Conservation (phyloP, 495 filamentous ascomycete genomes). For the Lasiosphaeria miniovina region DNA sequence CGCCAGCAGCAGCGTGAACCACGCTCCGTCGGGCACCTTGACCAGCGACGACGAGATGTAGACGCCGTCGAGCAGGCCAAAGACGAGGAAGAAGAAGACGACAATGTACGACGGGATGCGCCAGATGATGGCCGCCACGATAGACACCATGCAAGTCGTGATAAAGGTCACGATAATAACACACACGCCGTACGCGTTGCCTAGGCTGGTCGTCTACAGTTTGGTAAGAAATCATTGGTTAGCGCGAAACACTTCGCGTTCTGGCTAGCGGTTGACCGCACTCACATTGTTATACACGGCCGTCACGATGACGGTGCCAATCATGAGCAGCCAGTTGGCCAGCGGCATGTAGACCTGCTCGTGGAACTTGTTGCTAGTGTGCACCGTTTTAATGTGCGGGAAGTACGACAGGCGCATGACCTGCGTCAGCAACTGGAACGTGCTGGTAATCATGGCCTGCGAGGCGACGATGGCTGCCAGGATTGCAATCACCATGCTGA, state of each 20-base stretch:
- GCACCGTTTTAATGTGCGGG: slow-evolving; percentile 66
- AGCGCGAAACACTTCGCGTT: not conserved
- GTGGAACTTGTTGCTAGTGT: slow-evolving; percentile 64
- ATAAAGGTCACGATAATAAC: slow-evolving; percentile 77
- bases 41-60: slow-evolving; percentile 64
- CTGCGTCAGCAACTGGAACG: slow-evolving; percentile 65
- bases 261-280: not conserved
- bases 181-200: slow-evolving; percentile 56
- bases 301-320: slow-evolving; percentile 67
- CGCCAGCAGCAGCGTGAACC: slow-evolving; percentile 67
- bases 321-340: slow-evolving; percentile 71
- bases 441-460: slow-evolving; percentile 72
- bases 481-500: slow-evolving; percentile 61
- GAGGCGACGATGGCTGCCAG: slow-evolving; percentile 70
- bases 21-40: slow-evolving; percentile 69
- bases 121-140: slow-evolving; percentile 69
- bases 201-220: slow-evolving; percentile 44
- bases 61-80: slow-evolving; percentile 59
- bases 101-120: slow-evolving; percentile 55
- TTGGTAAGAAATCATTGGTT: not conserved
- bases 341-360: slow-evolving; percentile 70
- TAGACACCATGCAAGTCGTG: slow-evolving; percentile 64
- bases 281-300: slow-evolving; percentile 63
- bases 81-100: slow-evolving; percentile 55
- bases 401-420: slow-evolving; percentile 74